Conservation (phyloP, 2,329 filamentous ascomycete genomes). For the Aspergillus eucalypticola region DNA sequence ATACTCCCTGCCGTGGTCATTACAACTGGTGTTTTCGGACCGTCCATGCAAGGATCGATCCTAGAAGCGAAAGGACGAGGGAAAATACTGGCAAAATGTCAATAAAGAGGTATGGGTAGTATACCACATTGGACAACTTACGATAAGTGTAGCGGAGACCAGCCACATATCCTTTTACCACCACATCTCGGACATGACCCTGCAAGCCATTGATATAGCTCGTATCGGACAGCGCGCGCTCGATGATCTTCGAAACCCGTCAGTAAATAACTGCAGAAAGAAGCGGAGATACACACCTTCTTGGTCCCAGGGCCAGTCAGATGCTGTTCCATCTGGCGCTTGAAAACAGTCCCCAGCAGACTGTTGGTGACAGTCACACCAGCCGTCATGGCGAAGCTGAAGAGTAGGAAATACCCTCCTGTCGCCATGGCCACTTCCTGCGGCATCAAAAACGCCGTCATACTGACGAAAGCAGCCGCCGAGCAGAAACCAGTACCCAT, state of each 20-base stretch:
- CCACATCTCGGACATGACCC: constrained; percentile 8
- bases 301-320: constrained; percentile 31
- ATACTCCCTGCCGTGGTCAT: neutral
- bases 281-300: constrained; percentile 14
- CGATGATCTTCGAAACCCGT: constrained; percentile 10
- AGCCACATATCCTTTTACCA: constrained; percentile 14
- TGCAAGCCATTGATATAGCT: constrained; percentile 12
- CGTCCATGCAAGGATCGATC: constrained; percentile 6
- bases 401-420: constrained; percentile 49
- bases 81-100: neutral
- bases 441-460: constrained; percentile 50
- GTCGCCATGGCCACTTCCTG: constrained; percentile 53
- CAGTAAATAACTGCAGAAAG: neutral
- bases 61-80: constrained; percentile 10
- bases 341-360: constrained; percentile 39
- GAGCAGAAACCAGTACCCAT: constrained; percentile 53
- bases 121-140: neutral
- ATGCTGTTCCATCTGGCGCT: constrained; percentile 30
- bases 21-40: constrained; percentile 12
- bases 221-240: constrained; percentile 12
- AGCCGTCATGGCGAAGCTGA: constrained; percentile 46
- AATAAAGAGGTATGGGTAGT: neutral
- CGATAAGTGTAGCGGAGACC: constrained; percentile 14
- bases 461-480: constrained; percentile 51
- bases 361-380: constrained; percentile 43